Conservation (phyloP, 345 rosid species). For the Orychophragmus violaceus region DNA sequence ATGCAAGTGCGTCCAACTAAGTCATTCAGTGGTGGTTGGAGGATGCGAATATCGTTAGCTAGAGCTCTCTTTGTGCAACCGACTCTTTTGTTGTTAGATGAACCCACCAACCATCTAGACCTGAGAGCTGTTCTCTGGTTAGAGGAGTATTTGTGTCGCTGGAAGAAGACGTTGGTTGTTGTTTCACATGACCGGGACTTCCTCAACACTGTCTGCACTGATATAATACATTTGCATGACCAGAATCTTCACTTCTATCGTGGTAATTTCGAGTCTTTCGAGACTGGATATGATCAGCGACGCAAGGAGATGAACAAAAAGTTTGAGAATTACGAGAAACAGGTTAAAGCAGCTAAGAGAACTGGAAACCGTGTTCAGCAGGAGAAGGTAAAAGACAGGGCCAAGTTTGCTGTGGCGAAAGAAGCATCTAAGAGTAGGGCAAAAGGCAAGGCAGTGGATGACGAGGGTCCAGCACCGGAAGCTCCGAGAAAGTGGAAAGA, state of each 20-base stretch:
- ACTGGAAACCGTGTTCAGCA: conserved; percentile 75
- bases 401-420: conserved; percentile 61
- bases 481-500: conserved; percentile 94
- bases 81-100: conserved; percentile 81
- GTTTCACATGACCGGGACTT: conserved; percentile 97
- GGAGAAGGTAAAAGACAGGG: conserved; percentile 86
- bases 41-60: conserved; percentile 95
- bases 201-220: conserved; percentile 84
- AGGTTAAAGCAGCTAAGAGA: conserved; percentile 77
- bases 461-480: conserved; percentile 62
- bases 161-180: conserved; percentile 93
- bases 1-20: conserved; percentile 78
- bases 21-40: conserved; percentile 98
- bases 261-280: conserved; percentile 84
- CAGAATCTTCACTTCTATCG: conserved; percentile 73
- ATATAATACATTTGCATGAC: conserved; percentile 89
- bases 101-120: conserved; percentile 97
- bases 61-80: conserved; percentile 96
- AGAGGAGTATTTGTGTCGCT: conserved; percentile 81
- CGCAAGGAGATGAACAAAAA: conserved; percentile 87
- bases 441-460: conserved; percentile 61
- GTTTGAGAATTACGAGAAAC: conserved; percentile 71
- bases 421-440: conserved; percentile 72
- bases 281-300: conserved; percentile 80
- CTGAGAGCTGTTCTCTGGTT: conserved; percentile 92